A percentile compares a stretch with the other conserved stretches of the same genome.
Evolutionary conservation across 768 basidiomycete species (phyloP).

Genomic region (Suillus alpinus): DNA sequence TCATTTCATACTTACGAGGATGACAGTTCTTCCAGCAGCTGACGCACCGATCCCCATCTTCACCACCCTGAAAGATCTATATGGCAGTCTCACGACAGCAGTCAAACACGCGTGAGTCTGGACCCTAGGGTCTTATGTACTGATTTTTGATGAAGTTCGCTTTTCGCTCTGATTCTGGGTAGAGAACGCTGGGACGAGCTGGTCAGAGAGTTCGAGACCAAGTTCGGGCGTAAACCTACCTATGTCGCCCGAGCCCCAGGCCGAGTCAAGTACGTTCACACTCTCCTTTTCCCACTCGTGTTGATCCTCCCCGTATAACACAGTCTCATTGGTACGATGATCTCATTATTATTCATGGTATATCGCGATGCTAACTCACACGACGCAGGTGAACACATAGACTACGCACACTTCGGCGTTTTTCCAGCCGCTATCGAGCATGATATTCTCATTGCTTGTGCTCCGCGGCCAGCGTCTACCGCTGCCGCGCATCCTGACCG

Average conservation of each 20-base stretch:
- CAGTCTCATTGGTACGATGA: conserved; percentile 36
- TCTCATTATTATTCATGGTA: conserved; percentile 10
- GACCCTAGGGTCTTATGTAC: background rate
- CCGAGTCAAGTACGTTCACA: conserved; percentile 62
- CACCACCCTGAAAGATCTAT: conserved; percentile 54
- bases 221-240: conserved; percentile 64
- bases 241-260: conserved; percentile 79
- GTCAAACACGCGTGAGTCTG: conserved; percentile 46
- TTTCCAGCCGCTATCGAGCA: conserved; percentile 83
- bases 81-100: conserved; percentile 50
- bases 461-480: conserved; percentile 29
- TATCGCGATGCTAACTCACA: background rate
- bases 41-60: conserved; percentile 60
- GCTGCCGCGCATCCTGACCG: conserved; percentile 18
- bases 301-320: background rate
- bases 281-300: background rate
- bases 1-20: background rate
- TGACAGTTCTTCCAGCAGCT: conserved; percentile 31
- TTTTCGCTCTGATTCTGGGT: background rate
- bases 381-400: conserved; percentile 73
- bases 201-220: conserved; percentile 54
- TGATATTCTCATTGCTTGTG: conserved; percentile 80
- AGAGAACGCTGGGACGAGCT: conserved; percentile 62
- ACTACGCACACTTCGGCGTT: conserved; percentile 81
- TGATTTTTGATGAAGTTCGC: background rate